These are phyloP conservation scores for Ogataea pignaliae DNA, from an alignment of 805 yeast genomes.

Conservation along the genomic window DNA sequence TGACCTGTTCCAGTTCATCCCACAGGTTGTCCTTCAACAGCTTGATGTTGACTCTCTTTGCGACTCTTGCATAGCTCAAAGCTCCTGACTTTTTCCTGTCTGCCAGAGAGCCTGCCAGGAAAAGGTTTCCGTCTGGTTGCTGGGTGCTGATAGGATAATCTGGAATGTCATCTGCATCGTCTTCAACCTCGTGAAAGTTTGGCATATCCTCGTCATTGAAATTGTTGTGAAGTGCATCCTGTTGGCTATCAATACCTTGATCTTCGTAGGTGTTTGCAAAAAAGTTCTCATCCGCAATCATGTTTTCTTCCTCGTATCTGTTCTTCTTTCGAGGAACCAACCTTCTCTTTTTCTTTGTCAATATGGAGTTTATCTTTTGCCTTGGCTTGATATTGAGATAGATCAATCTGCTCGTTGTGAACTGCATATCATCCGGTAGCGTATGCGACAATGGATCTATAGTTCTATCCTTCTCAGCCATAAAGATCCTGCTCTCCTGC, in stretches of 20 bases:
- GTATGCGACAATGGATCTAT: slow-evolving; percentile 24
- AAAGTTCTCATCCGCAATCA: slow-evolving; percentile 45
- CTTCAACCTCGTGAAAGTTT: slow-evolving; percentile 24
- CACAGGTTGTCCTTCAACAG: slow-evolving; percentile 44
- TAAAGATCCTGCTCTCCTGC: slow-evolving; percentile 15
- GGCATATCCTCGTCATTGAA: slow-evolving; percentile 18
- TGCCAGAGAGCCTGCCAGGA: slow-evolving; percentile 9
- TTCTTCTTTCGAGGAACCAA: slow-evolving; percentile 5
- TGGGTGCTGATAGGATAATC: slow-evolving; percentile 22
- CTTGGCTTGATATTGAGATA: slow-evolving; percentile 44
- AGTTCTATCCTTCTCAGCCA: slow-evolving; percentile 23
- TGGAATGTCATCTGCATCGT: slow-evolving; percentile 31
- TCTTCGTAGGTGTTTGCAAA: slow-evolving; percentile 46
- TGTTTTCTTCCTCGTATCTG: slow-evolving; percentile 24
- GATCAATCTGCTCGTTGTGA: slow-evolving; percentile 43
- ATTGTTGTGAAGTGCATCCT: slow-evolving; percentile 6
- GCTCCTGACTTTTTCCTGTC: slow-evolving; percentile 18
- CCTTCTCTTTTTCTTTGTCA: slow-evolving; percentile 21
- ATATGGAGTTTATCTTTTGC: slow-evolving; percentile 24
- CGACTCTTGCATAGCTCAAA: slow-evolving; percentile 41
- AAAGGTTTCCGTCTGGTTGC: slow-evolving; percentile 5
- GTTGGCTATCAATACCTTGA: slow-evolving; percentile 16
- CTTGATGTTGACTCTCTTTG: slow-evolving; percentile 45
- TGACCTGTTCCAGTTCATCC: slow-evolving; percentile 31
- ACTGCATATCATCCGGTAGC: slow-evolving; percentile 48